Conservation (phyloP, 805 yeast species). For the Candida corydali region DNA sequence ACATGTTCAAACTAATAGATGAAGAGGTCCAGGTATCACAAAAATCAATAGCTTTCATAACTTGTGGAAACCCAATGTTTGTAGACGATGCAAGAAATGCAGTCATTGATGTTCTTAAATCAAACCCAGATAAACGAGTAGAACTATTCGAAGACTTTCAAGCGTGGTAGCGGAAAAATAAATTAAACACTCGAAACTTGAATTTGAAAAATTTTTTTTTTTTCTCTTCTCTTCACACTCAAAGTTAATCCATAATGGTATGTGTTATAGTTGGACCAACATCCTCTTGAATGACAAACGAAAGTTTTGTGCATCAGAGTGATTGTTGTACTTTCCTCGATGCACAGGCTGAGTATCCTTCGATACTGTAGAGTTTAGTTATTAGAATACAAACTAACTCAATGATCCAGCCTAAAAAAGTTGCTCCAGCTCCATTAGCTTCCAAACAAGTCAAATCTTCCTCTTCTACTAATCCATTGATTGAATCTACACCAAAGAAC, state of each 20-base stretch:
- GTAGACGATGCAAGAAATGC: constrained; percentile 52
- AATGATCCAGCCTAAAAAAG: constrained; percentile 54
- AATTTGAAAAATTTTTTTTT: constrained; percentile 7
- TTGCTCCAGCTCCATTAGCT: constrained; percentile 46
- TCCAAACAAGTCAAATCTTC: constrained; percentile 27
- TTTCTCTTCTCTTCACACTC: constrained; percentile 1
- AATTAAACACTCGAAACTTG: neutral
- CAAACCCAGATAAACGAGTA: constrained; percentile 40
- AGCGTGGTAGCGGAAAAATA: constrained; percentile 5
- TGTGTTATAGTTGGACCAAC: constrained; percentile 25
- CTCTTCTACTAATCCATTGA: constrained; percentile 62
- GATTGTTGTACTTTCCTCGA: constrained; percentile 14
- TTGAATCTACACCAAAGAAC: constrained; percentile 85
- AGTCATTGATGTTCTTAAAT: constrained; percentile 39
- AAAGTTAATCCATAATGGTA: constrained; percentile 21
- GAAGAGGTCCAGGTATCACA: constrained; percentile 30
- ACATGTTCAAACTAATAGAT: constrained; percentile 33
- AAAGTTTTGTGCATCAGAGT: constrained; percentile 11
- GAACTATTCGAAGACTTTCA: constrained; percentile 54
- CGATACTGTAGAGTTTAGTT: constrained; percentile 38
- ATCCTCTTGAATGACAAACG: constrained; percentile 17
- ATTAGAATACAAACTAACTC: constrained; percentile 23
- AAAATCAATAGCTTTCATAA: constrained; percentile 49
- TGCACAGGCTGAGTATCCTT: constrained; percentile 42
- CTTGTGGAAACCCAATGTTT: constrained; percentile 62